Evolutionary conservation across 176 grass and related monocot species (phyloP), one percentile per base, ranked within the genome.

Genomic region (Zea mays): DNA sequence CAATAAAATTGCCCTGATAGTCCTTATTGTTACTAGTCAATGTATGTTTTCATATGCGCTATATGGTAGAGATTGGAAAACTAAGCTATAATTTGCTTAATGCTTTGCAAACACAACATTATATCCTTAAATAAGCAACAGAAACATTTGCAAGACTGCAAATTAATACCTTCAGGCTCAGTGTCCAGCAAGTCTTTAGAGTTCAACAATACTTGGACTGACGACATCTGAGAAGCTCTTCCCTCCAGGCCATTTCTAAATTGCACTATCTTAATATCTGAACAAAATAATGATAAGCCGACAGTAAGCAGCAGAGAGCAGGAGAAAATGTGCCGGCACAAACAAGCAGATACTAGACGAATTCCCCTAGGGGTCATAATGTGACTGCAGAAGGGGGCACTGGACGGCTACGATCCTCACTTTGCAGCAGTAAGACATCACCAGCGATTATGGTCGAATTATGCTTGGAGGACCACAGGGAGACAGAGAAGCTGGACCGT

Each of bases 261-360:
- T 50, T 87, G 83, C 36, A 90, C 66, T 48, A 93, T 87, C 59
- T 90, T 90, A 65, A 93, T 83, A 87, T 90, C 87, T 93, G 77
- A 72, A 75, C 12, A 76, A 76, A 19, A 44, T 14, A 76, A 76
- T 1, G 9, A 76, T 4, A 48, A 50, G 9, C 36, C 10, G 19
- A 19, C 34, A 5, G 5, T 82, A 11, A 73, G 60, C 40, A 44
- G 41, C 13, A 13, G 40, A 16, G 6, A 66, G 39, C 1, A 47
- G 15, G 16, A 47, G 15, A 15, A 62, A 60, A 74, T 16, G 54
- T 52, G 42, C 5, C 36, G 14, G n/a, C 19, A 73, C 16, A 27
- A 51, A 73, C 16, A 27, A 51, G 4, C 40, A 51, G 11, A 60
- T 20, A 47, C 9, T n/a, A 77, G 46, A 41, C 40, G 41, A 66